Conservation (phyloP, 257 asterid genomes). For the Nicotiana attenuata region DNA sequence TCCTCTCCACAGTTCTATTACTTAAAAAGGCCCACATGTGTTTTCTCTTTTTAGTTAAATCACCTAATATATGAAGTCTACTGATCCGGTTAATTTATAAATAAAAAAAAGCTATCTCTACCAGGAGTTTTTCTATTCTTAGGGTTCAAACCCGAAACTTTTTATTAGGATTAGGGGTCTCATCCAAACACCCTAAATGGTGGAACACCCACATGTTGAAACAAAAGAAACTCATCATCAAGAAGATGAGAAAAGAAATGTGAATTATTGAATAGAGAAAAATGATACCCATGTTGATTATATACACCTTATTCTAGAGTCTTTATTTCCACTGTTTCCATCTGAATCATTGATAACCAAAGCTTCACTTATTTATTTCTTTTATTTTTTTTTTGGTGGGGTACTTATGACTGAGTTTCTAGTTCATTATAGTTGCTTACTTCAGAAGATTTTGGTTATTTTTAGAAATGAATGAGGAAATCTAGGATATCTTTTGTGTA, state of each 20-base stretch:
- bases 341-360: not conserved
- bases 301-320: not conserved
- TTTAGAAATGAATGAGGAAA: slow-evolving; percentile 10
- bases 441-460: slow-evolving; percentile 5
- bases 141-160: no score
- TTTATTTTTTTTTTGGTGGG: not conserved
- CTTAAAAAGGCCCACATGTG: not conserved
- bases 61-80: no score
- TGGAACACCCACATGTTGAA: slow-evolving; percentile 44
- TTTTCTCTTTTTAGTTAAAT: not conserved
- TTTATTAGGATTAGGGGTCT: not conserved
- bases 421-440: not conserved
- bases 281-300: not conserved
- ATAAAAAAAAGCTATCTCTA: no score
- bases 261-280: slow-evolving; percentile 35
- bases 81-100: no score
- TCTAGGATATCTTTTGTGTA: not conserved
- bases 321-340: slow-evolving; percentile 5
- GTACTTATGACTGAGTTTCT: not conserved
- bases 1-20: slow-evolving; percentile 7
- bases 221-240: slow-evolving; percentile 47
- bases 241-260: slow-evolving; percentile 14
- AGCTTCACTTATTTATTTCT: not conserved
- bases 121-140: not conserved
- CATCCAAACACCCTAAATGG: not conserved